A percentile compares a stretch with the other conserved stretches of the same genome.
phyloP scores from a whole-genome alignment of 768 basidiomycete genomes.

The Tricholoma bakamatsutake region DNA sequence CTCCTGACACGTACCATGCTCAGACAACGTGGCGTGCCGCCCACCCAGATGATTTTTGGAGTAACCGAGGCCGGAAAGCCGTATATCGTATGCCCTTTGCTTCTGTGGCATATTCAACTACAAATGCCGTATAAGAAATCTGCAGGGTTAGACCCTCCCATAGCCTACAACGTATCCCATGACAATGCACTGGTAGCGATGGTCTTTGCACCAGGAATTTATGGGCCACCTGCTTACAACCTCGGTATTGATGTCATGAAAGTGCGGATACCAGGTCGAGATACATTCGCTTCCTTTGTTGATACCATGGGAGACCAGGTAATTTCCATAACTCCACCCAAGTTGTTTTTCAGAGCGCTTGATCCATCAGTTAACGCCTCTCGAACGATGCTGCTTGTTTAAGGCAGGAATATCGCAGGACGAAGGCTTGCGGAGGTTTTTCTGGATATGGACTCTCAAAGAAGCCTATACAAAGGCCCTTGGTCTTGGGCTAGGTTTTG shows the following conservation, averaged over 20 bases:
- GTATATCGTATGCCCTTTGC: slow-evolving; percentile 50
- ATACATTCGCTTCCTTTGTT: slow-evolving; percentile 55
- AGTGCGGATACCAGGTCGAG: slow-evolving; percentile 53
- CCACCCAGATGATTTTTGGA: slow-evolving; percentile 43
- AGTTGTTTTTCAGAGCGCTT: slow-evolving; percentile 4
- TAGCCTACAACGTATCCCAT: slow-evolving; percentile 80
- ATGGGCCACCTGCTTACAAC: slow-evolving; percentile 47
- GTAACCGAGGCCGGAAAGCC: slow-evolving; percentile 68
- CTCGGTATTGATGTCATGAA: slow-evolving; percentile 84
- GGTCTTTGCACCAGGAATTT: slow-evolving; percentile 43
- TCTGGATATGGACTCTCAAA: slow-evolving; percentile 87
- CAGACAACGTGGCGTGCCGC: slow-evolving; percentile 47
- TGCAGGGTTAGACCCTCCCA: slow-evolving; percentile 39
- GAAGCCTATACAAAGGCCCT: slow-evolving; percentile 90
- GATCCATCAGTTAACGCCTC: slow-evolving; percentile 33
- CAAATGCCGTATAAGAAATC: slow-evolving; percentile 32
- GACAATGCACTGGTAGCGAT: slow-evolving; percentile 71
- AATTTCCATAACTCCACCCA: slow-evolving; percentile 2
- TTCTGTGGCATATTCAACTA: neutral
- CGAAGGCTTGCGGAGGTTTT: slow-evolving; percentile 59
- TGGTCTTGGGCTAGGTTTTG: slow-evolving; percentile 77
- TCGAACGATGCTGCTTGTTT: slow-evolving; percentile 34
- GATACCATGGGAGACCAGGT: slow-evolving; percentile 64
- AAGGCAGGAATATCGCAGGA: slow-evolving; percentile 32
- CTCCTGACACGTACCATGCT: slow-evolving; percentile 65